Evolutionary conservation across 2,329 filamentous ascomycete species (phyloP), one percentile per base, ranked within the genome.

Genomic region (Arthroderma sp.): DNA sequence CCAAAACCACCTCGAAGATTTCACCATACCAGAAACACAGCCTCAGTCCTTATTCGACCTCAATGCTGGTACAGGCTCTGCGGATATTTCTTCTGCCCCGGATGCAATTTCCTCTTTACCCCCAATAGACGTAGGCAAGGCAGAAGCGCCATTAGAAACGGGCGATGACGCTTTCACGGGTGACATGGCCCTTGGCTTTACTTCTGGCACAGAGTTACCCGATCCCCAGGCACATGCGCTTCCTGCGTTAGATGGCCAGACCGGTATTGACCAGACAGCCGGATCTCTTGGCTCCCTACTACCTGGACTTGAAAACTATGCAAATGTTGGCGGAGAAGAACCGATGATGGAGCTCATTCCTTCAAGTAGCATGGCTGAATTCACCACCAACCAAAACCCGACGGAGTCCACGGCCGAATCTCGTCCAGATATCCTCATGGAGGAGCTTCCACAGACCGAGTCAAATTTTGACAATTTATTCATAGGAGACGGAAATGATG

Each of bases 381-480:
- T 11, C 32, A 44, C 10, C 28, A 45, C 51, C 27, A 36, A 4
- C 29, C 40, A 47, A 7, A 10, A 50, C 47, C 41, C 11, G n/a
- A 10, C n/a, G 6, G 30, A 15, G 4, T 10, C 9, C 29, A 28
- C 37, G 30, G 34, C 29, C 11, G 48, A 53, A 40, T 50, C n/a
- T 51, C 48, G 45, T 27, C 36, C 54, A n/a, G 48, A 51, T 40
- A 46, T 43, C 40, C 47, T 32, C 45, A 56, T 52, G 56, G 54
- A 46, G 42, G 55, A 55, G 29, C 48, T 66, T 53, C 60, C 54
- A 2, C 63, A 60, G 5, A 64, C 62, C 9, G 62, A 65, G 50
- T 68, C 66, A 11, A 67, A 60, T 48, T 69, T 70, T 45, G 67
- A 69, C 44, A 63, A 68, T 43, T 47, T 67, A n/a, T 66, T 68